Percentiles rank a stretch among this genome's conserved stretches.
These are phyloP conservation scores for Tolypocladium inflatum DNA, from an alignment of 2,329 filamentous ascomycete species.

Conservation along the genomic window DNA sequence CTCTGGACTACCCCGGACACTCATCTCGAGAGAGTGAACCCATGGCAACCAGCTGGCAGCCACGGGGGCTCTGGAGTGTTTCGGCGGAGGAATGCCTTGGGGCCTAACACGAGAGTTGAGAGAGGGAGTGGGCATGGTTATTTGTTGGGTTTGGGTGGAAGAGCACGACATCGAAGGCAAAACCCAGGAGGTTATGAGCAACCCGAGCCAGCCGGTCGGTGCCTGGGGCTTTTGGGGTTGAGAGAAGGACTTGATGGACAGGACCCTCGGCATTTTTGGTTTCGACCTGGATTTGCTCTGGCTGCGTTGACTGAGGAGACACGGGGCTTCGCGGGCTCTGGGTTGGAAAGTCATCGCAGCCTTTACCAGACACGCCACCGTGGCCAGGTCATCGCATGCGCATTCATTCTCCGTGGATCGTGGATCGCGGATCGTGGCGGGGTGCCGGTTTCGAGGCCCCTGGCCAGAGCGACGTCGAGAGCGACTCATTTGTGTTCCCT, in stretches of 20 bases:
- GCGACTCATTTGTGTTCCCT: not conserved
- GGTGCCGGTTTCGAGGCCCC: too few species aligned
- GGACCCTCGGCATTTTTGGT: not conserved
- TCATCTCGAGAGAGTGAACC: not conserved
- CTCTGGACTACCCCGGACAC: not conserved
- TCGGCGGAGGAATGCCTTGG: not conserved
- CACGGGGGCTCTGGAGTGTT: not conserved
- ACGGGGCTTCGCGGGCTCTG: not conserved
- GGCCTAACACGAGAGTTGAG: not conserved
- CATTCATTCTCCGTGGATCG: not conserved
- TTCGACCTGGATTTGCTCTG: not conserved
- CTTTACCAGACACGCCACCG: not conserved
- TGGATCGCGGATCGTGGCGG: not conserved
- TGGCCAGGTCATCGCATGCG: not conserved
- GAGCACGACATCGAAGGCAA: not conserved
- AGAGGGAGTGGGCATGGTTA: not conserved
- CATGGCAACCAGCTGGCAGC: not conserved
- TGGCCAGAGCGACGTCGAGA: not conserved
- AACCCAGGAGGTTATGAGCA: not conserved
- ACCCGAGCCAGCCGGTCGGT: not conserved
- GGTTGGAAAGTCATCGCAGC: slow-evolving; percentile 6
- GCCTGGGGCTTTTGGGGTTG: not conserved
- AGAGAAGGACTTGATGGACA: not conserved
- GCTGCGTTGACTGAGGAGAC: not conserved
- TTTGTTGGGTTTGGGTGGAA: not conserved